Conservation (phyloP, 805 yeast species). For the Saturnispora quitensis region DNA sequence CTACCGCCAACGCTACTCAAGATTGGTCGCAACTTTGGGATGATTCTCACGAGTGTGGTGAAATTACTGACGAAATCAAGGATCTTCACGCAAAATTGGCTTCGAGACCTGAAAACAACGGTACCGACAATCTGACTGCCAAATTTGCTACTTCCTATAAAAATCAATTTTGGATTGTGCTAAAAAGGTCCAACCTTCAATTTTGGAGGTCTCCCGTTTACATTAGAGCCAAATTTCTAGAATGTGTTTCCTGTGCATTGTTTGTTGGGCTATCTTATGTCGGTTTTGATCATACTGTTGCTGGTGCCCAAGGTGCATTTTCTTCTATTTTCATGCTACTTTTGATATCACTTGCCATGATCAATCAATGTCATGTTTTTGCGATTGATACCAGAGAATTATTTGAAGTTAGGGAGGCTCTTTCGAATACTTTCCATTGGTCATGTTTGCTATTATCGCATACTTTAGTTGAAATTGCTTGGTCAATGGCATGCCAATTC, state of each 20-base stretch:
- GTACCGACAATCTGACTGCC: conserved; percentile 21
- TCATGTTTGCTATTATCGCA: conserved; percentile 45
- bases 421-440: conserved; percentile 70
- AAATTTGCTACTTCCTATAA: conserved; percentile 39
- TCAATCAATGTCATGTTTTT: conserved; percentile 56
- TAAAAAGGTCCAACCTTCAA: conserved; percentile 32
- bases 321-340: conserved; percentile 47
- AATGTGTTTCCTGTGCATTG: conserved; percentile 34
- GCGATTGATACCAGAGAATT: conserved; percentile 50
- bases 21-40: conserved; percentile 65
- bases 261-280: conserved; percentile 52
- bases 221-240: conserved; percentile 41
- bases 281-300: conserved; percentile 41
- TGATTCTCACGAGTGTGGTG: conserved; percentile 26
- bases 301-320: conserved; percentile 51
- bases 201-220: conserved; percentile 45
- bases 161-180: conserved; percentile 29
- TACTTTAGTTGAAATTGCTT: conserved; percentile 51
- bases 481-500: conserved; percentile 41
- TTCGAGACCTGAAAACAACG: conserved; percentile 16
- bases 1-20: conserved; percentile 49
- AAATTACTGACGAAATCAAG: conserved; percentile 26
- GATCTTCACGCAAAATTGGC: conserved; percentile 21
- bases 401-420: conserved; percentile 59
- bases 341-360: conserved; percentile 49